Evolutionary conservation across 495 filamentous ascomycete genomes (phyloP).

Genomic region (Aspergillus nidulans): DNA sequence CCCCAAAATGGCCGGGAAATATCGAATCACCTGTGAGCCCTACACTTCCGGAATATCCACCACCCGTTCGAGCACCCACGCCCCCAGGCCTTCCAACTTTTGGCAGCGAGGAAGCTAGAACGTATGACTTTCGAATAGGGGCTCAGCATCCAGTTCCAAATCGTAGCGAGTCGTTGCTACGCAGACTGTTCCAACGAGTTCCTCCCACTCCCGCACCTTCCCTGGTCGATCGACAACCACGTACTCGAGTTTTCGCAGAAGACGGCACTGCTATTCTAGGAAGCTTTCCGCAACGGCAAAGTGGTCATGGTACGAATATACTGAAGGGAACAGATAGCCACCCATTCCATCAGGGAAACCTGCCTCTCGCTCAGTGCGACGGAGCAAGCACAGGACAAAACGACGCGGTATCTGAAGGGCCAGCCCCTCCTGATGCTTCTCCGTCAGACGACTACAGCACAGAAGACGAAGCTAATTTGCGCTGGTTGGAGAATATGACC

Average conservation of each 20-base stretch:
- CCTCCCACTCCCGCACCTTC: conserved; percentile 7
- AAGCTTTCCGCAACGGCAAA: conserved; percentile 34
- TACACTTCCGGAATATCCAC: conserved; percentile 33
- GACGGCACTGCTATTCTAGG: conserved; percentile 38
- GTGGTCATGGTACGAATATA: conserved; percentile 33
- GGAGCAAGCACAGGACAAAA: not conserved
- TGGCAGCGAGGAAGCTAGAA: conserved; percentile 38
- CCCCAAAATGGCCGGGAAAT: conserved; percentile 23
- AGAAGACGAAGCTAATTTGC: not conserved
- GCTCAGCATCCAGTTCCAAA: conserved; percentile 1
- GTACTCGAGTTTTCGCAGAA: conserved; percentile 23
- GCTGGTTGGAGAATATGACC: not conserved
- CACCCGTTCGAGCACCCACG: conserved; percentile 39
- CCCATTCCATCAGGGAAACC: conserved; percentile 29
- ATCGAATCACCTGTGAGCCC: conserved; percentile 25
- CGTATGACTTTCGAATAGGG: conserved; percentile 27
- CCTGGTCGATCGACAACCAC: not conserved
- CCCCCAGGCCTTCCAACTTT: conserved; percentile 48
- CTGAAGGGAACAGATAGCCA: conserved; percentile 29
- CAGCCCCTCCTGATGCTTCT: not conserved
- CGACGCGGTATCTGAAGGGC: not conserved
- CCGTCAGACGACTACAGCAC: not conserved
- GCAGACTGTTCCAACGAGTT: conserved; percentile 26
- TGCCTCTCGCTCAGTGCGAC: conserved; percentile 19
- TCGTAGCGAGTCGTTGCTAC: conserved; percentile 14